Evolutionary conservation across 495 filamentous ascomycete species (phyloP).

Genomic region (Cryomyces antarcticus): DNA sequence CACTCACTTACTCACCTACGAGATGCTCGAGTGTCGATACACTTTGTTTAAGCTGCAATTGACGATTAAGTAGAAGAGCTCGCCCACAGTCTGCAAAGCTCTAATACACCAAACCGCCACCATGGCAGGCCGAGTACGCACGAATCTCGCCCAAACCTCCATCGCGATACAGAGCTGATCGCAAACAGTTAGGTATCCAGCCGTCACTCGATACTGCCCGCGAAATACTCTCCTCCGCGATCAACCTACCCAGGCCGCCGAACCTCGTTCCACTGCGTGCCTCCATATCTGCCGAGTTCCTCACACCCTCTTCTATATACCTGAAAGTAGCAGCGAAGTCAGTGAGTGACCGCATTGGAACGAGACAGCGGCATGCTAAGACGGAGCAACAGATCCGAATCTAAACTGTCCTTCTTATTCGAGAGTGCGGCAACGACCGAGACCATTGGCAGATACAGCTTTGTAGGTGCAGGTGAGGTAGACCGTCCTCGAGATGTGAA

Average conservation of each 20-base stretch:
- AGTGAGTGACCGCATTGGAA: slow-evolving; percentile 17
- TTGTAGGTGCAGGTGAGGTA: slow-evolving; percentile 58
- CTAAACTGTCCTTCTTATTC: slow-evolving; percentile 63
- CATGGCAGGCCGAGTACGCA: no score
- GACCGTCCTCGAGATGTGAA: slow-evolving; percentile 5
- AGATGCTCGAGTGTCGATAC: no score
- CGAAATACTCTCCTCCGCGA: slow-evolving; percentile 31
- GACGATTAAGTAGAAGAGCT: no score
- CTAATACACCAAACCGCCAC: no score
- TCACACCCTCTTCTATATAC: slow-evolving; percentile 83
- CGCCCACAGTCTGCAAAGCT: no score
- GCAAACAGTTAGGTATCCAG: slow-evolving; percentile 21
- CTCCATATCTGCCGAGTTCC: slow-evolving; percentile 70
- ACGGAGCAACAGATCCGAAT: slow-evolving; percentile 27
- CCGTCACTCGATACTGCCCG: slow-evolving; percentile 32
- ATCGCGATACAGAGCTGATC: no score
- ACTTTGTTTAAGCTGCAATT: no score
- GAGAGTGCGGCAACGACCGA: slow-evolving; percentile 85
- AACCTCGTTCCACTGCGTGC: slow-evolving; percentile 76
- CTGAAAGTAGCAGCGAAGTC: slow-evolving; percentile 63
- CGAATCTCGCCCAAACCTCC: no score
- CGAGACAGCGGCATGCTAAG: background rate
- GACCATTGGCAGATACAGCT: slow-evolving; percentile 82
- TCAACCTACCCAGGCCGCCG: slow-evolving; percentile 34
- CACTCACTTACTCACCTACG: no score